Evolutionary conservation across 768 basidiomycete species (phyloP), one percentile per base, ranked within the genome.

Genomic region (Tylopilus balloui): DNA sequence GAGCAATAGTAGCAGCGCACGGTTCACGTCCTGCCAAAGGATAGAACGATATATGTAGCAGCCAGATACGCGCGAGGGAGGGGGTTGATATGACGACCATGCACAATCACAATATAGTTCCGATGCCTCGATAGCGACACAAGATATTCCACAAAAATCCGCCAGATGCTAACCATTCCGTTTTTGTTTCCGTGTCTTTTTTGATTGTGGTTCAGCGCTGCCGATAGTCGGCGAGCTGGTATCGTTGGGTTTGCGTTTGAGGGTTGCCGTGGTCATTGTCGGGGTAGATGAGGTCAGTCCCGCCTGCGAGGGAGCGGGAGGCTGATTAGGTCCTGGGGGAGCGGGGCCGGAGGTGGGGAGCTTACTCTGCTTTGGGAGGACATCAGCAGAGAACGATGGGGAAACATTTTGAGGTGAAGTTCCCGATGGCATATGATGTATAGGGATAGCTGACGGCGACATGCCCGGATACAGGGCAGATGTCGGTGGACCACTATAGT

Each of bases 331-430:
- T 51, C 72, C 61, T 53, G 71, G 63, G 51, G 78, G 65, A 49
- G 69, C 66, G 39, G 68, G 63, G 48, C 69, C 69, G 44, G 70
- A 63, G 36, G 75, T 76, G 52, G 78, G 76, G 42, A 76, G 75
- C 62, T 84, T 84, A 60, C 78, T 76, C 67, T 80, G 79, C 68
- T 87, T 86, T 65, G 74, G 76, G 12, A 79, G 79, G 21, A 80
- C 80, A 49, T 73, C 71, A 45, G 75, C 75, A 45, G 81, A 78
- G 32, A 72, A 63, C 3, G 70, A 67, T 1, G 71, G 66, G 2
- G 71, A 65, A 32, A 53, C 56, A 55, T 77, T 79, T 72, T 80
- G 76, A 17, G 77, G 79, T 23, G 78, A 80, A 54, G 61, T 69
- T 56, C 71, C 67, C 21, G 69, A 63, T 45, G 61, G 58, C 37